Base-by-base conservation (phyloP, 192 early-diverging fungal genomes). In the Thamnidium elegans region DNA sequence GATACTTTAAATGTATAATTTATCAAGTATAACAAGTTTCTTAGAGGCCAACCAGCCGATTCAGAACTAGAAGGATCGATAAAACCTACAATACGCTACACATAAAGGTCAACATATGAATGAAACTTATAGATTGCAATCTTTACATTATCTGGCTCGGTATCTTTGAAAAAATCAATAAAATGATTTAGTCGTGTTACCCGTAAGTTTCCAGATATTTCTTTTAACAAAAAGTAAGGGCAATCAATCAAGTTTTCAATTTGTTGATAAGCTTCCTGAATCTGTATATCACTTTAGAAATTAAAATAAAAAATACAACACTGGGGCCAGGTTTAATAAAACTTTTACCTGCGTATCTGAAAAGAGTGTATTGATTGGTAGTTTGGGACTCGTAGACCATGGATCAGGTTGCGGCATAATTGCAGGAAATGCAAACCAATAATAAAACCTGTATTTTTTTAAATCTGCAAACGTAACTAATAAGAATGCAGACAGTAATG, bases 351-450 rank as follows among this genome's bases (percentile, higher is more conserved):
- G 46, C 4, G 51, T 11, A 3, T 13, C 5, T 21, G 59, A 50
- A 21, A 31, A 62, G 0, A 54, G 5, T 9, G 19, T 42, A 26
- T 43, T 48, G 19, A 69, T 52, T 10, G 67, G 31, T 47, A 62
- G 47, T 20, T 44, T 50, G 2, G 79, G 69, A 43, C 50, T 74
- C 3, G 83, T 46, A 6, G 79, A 66, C 63, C 74, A 84, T 7
- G 92, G 82, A 10, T 79, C 9, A 3, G 68, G 82, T 13, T 88
- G 77, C 0, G 90, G 83, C 23, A 88, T 71, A 13, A 97, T 71
- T 0, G 93, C 94, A 1, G 97, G 97, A 70, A 97, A 97, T 5
- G 86, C 90, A 65, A 94, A 94, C 94, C 94, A 95, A 71, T 94
- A 96, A 71, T 89, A 91, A 70, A 92, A 99, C 66, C 84, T 88